Evolutionary conservation across 768 basidiomycete species (phyloP).

Genomic region (Lactifluus volemus): DNA sequence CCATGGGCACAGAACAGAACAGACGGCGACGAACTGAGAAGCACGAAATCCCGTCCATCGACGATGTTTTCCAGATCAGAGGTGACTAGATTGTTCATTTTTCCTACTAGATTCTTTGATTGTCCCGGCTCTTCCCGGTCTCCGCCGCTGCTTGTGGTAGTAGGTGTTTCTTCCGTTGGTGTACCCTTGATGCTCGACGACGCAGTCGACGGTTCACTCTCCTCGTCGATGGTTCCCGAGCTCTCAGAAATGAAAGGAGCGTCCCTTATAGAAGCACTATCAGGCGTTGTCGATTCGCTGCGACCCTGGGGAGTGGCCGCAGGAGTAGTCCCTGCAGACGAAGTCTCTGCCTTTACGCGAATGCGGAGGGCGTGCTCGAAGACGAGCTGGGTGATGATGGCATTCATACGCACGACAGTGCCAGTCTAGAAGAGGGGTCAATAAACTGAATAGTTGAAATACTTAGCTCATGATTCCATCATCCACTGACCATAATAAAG

Average conservation of each 20-base stretch:
- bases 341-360: conserved; percentile 37
- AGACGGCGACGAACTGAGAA: conserved; percentile 4
- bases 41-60: conserved; percentile 24
- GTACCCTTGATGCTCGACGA: conserved; percentile 19
- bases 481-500: conserved; percentile 27
- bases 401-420: conserved; percentile 33
- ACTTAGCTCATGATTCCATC: not conserved
- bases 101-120: conserved; percentile 51
- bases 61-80: conserved; percentile 40
- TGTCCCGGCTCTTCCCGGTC: not conserved
- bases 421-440: conserved; percentile 23
- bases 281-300: conserved; percentile 20
- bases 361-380: conserved; percentile 50
- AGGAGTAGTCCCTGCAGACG: conserved; percentile 20
- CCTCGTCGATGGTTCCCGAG: conserved; percentile 12
- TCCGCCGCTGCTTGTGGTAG: conserved; percentile 1
- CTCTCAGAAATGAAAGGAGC: not conserved
- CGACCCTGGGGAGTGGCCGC: conserved; percentile 18
- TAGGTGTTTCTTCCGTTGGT: not conserved
- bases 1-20: not conserved
- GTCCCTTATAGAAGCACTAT: conserved; percentile 21
- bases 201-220: conserved; percentile 9
- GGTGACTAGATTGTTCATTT: conserved; percentile 69
- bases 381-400: conserved; percentile 43
- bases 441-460: not conserved